These are phyloP conservation scores for Houttuynia cordata DNA, from an alignment of 164 flowering plant genomes.

Conservation along the genomic window DNA sequence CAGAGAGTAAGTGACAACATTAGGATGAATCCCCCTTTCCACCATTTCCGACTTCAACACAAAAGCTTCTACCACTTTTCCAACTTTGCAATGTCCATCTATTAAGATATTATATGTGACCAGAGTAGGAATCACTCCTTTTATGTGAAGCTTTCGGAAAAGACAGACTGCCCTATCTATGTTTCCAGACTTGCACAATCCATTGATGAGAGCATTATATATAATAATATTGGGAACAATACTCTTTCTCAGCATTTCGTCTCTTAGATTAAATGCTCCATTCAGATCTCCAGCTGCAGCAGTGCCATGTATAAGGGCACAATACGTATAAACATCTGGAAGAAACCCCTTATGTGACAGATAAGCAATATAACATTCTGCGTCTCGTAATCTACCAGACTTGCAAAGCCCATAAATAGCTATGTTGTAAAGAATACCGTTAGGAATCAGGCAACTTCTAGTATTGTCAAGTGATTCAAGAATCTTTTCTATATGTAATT, in stretches of 20 bases:
- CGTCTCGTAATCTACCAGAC: conserved; percentile 47
- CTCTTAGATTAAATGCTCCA: conserved; percentile 62
- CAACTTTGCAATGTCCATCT: conserved; percentile 40
- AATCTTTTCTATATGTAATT: conserved; percentile 20
- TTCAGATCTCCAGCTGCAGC: conserved; percentile 45
- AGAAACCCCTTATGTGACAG: conserved; percentile 41
- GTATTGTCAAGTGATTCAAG: conserved; percentile 28
- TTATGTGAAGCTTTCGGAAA: conserved; percentile 41
- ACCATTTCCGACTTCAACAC: conserved; percentile 46
- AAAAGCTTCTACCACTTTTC: conserved; percentile 37
- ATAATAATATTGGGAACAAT: conserved; percentile 47
- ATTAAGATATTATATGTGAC: conserved; percentile 63
- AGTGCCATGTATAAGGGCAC: conserved; percentile 54
- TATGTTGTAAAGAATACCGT: conserved; percentile 49
- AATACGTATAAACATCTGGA: conserved; percentile 70
- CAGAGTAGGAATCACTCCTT: conserved; percentile 50
- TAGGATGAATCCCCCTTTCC: conserved; percentile 42
- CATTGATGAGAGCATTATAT: conserved; percentile 68
- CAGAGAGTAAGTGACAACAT: conserved; percentile 34
- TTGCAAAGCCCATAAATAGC: conserved; percentile 63
- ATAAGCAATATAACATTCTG: conserved; percentile 28
- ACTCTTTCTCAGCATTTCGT: conserved; percentile 61
- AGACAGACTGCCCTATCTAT: conserved; percentile 61
- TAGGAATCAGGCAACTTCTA: conserved; percentile 27
- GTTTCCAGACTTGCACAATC: conserved; percentile 65